A percentile compares a stretch with the other conserved stretches of the same genome.
Evolutionary conservation across 2,329 filamentous ascomycete species (phyloP).

Genomic region (Talaromyces sp.): DNA sequence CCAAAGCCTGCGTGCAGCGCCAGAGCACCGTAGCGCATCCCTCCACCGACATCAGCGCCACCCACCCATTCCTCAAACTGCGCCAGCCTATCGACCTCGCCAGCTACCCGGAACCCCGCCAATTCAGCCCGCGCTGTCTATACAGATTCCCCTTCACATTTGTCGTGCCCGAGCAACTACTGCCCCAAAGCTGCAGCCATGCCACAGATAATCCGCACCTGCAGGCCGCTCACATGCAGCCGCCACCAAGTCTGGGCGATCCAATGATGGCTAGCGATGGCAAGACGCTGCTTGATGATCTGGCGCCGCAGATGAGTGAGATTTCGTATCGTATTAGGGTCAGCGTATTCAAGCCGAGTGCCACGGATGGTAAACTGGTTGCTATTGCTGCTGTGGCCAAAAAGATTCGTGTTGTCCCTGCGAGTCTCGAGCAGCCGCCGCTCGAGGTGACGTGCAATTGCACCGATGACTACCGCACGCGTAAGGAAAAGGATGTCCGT

Average conservation of each 20-base stretch:
- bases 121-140: slow-evolving; percentile 48
- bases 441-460: slow-evolving; percentile 42
- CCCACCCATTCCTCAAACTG: slow-evolving; percentile 57
- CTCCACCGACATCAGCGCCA: slow-evolving; percentile 49
- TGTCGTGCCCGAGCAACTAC: slow-evolving; percentile 54
- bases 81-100: slow-evolving; percentile 52
- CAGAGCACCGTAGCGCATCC: slow-evolving; percentile 47
- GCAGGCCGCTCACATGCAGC: slow-evolving; percentile 49
- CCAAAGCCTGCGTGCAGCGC: slow-evolving; percentile 50
- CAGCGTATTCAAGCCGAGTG: slow-evolving; percentile 34
- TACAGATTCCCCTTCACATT: slow-evolving; percentile 61
- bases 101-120: slow-evolving; percentile 49
- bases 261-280: slow-evolving; percentile 47
- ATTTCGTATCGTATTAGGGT: slow-evolving; percentile 53
- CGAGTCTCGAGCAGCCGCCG: slow-evolving; percentile 55
- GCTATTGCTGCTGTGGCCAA: slow-evolving; percentile 47
- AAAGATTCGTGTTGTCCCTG: slow-evolving; percentile 56
- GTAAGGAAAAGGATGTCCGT: slow-evolving; percentile 54
- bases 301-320: slow-evolving; percentile 57
- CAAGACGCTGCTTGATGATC: slow-evolving; percentile 51
- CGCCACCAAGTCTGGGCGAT: slow-evolving; percentile 59
- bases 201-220: slow-evolving; percentile 45
- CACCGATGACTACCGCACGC: slow-evolving; percentile 45
- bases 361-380: slow-evolving; percentile 30
- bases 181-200: slow-evolving; percentile 56